A percentile compares a stretch with the other conserved stretches of the same genome.
Evolutionary conservation across 257 asterid genomes (phyloP).

Genomic region (Marsdenia floribunda): DNA sequence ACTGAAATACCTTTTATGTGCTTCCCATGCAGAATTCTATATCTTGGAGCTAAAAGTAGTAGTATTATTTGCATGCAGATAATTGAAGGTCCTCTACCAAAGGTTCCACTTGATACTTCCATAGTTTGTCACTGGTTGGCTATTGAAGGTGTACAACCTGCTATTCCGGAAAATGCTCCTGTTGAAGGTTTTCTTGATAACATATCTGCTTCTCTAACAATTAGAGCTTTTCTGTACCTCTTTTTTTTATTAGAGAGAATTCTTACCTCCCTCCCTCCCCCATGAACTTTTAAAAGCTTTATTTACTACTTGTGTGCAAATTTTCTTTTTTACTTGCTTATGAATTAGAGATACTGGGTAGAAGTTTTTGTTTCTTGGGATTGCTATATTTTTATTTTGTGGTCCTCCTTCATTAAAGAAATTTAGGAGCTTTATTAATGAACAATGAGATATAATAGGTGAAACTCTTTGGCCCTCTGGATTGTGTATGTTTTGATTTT

Average conservation of each 20-base stretch:
- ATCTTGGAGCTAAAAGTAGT: not conserved
- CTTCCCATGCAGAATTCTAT: conserved; percentile 4
- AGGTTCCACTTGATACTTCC: conserved; percentile 83
- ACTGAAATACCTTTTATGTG: not conserved
- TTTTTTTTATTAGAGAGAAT: not conserved
- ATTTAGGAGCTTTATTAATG: not conserved
- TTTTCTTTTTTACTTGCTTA: not conserved
- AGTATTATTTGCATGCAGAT: conserved; percentile 39
- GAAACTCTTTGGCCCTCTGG: not conserved
- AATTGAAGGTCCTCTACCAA: conserved; percentile 91
- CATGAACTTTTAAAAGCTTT: not conserved
- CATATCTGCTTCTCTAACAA: not conserved
- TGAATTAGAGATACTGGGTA: not conserved
- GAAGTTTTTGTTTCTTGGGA: not conserved
- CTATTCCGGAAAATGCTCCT: conserved; percentile 93
- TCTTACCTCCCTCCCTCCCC: not conserved
- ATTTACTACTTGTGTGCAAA: not conserved
- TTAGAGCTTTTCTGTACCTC: not conserved
- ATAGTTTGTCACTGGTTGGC: conserved; percentile 88
- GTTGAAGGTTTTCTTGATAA: conserved; percentile 48
- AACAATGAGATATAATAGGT: not conserved
- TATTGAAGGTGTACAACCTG: conserved; percentile 93
- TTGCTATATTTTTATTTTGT: not conserved
- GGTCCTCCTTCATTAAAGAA: not conserved
- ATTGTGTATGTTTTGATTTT: not conserved